phyloP scores from a whole-genome alignment of 75 land plant genomes.

The Larix kaempferi region DNA sequence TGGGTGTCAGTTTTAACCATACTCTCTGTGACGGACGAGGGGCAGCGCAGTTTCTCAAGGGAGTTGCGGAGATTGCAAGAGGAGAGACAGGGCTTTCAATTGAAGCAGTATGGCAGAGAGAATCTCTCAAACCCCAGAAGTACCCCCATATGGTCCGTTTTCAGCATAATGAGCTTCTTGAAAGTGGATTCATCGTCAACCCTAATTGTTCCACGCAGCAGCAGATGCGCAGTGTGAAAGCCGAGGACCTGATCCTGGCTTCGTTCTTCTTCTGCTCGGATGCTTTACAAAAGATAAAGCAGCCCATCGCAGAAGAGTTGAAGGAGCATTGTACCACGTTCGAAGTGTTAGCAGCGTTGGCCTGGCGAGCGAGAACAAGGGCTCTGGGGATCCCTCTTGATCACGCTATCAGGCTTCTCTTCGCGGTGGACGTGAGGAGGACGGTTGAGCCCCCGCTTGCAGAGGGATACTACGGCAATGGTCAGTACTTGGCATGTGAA shows the following conservation, averaged over 20 bases:
- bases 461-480: slow-evolving; percentile 51
- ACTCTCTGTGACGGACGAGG: no score
- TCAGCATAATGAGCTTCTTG: no score
- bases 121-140: no score
- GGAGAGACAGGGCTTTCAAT: no score
- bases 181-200: no score
- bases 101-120: no score
- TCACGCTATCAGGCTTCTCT: slow-evolving; percentile 28
- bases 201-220: no score
- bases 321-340: slow-evolving; percentile 13
- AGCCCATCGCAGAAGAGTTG: slow-evolving; percentile 17
- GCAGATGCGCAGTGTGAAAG: no score
- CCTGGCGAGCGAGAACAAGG: slow-evolving; percentile 45
- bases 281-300: slow-evolving; percentile 27
- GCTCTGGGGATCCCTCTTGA: slow-evolving; percentile 32
- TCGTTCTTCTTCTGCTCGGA: slow-evolving; percentile 26
- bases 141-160: no score
- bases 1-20: no score
- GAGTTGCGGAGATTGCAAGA: no score
- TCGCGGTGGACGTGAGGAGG: slow-evolving; percentile 32
- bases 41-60: no score
- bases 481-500: slow-evolving; percentile 20
- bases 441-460: slow-evolving; percentile 25
- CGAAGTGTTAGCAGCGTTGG: slow-evolving; percentile 44
- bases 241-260: slow-evolving; percentile 26